phyloP scores from a whole-genome alignment of 208 protist species.

The Trypanosoma brucei region DNA sequence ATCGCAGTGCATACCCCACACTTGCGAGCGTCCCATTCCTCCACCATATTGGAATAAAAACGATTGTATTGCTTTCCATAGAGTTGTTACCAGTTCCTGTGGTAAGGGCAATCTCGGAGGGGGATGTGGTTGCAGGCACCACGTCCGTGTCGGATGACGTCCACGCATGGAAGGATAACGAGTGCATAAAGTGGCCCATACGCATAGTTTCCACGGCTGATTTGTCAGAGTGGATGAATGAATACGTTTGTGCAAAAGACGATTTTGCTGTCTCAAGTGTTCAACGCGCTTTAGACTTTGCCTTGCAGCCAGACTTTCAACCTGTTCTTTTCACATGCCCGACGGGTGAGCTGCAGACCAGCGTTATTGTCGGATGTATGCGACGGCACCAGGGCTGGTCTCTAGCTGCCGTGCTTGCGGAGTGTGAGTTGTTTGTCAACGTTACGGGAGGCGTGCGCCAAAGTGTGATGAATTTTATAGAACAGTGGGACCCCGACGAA shows the following conservation, averaged over 20 bases:
- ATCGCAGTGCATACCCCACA: conserved; percentile 80
- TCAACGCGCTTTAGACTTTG: conserved; percentile 66
- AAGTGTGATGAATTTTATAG: conserved; percentile 65
- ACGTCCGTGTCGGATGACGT: background rate
- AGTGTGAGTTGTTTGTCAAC: conserved; percentile 78
- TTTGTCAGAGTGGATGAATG: conserved; percentile 58
- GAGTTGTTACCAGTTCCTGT: conserved; percentile 66
- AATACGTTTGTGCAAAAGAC: conserved; percentile 40
- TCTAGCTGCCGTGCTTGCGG: conserved; percentile 63
- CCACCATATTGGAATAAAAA: conserved; percentile 67
- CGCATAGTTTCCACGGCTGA: conserved; percentile 52
- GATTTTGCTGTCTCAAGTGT: conserved; percentile 76
- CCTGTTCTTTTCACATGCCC: conserved; percentile 88
- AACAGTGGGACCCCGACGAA: conserved; percentile 48
- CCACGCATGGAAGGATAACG: background rate
- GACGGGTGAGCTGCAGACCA: conserved; percentile 85
- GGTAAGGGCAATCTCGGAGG: conserved; percentile 22
- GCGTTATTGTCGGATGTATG: conserved; percentile 82
- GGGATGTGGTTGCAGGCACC: background rate
- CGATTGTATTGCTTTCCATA: conserved; percentile 77
- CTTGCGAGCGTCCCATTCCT: conserved; percentile 67
- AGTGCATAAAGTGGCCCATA: conserved; percentile 17
- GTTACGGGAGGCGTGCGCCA: conserved; percentile 33
- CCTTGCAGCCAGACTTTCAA: conserved; percentile 76
- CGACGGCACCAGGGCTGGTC: conserved; percentile 81